Percentiles rank a stretch among this genome's conserved stretches.
Conservation (phyloP, 2,329 filamentous ascomycete genomes). For the Xylariaceae sp. region DNA sequence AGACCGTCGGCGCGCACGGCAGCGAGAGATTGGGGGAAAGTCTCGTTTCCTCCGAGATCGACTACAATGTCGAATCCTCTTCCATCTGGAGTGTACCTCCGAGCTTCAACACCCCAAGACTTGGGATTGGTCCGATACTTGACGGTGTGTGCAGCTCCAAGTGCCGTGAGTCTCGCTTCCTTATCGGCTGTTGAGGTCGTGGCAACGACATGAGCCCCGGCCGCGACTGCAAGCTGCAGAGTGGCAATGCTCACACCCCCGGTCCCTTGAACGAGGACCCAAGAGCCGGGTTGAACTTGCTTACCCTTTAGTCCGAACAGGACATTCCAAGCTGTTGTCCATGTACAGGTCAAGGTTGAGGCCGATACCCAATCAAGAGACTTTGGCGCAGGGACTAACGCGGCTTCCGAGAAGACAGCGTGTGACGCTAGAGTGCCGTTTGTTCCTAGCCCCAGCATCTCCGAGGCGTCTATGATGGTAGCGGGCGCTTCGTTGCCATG, state of each 20-base stretch:
- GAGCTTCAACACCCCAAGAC: slow-evolving; percentile 55
- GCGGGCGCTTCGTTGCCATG: slow-evolving; percentile 53
- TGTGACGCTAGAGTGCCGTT: slow-evolving; percentile 44
- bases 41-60: slow-evolving; percentile 61
- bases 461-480: slow-evolving; percentile 54
- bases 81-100: slow-evolving; percentile 42
- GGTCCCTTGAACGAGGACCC: slow-evolving; percentile 37
- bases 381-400: slow-evolving; percentile 37
- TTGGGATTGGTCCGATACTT: slow-evolving; percentile 56
- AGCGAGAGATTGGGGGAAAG: slow-evolving; percentile 52
- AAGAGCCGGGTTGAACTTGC: slow-evolving; percentile 34
- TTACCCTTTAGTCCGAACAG: slow-evolving; percentile 44
- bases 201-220: slow-evolving; percentile 52
- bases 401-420: slow-evolving; percentile 42
- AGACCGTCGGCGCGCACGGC: slow-evolving; percentile 39
- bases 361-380: slow-evolving; percentile 36
- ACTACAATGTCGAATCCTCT: slow-evolving; percentile 59
- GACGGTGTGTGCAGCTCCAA: slow-evolving; percentile 56
- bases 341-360: slow-evolving; percentile 46
- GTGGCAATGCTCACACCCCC: slow-evolving; percentile 37
- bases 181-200: slow-evolving; percentile 57
- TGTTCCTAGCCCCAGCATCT: slow-evolving; percentile 56
- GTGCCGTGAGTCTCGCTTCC: slow-evolving; percentile 45
- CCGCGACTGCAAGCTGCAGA: slow-evolving; percentile 42
- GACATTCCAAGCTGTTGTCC: slow-evolving; percentile 49